Base-by-base conservation (phyloP, 352 stramenopile genomes). In the Pythium pyrilobum region DNA sequence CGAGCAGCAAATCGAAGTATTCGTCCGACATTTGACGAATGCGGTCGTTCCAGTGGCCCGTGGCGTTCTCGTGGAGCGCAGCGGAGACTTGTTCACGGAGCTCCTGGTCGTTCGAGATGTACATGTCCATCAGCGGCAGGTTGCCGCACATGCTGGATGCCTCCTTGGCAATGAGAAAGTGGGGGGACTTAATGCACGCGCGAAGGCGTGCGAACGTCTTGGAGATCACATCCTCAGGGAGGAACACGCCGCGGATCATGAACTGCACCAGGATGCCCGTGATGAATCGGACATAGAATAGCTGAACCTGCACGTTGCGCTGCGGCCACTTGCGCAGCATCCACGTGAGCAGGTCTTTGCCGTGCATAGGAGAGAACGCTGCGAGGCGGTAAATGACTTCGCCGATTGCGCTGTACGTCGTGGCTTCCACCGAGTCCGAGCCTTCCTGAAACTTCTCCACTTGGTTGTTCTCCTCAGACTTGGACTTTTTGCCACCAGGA, bases 11-110 rank as follows among this genome's bases (percentile, higher is more conserved):
- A 63, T 92, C 81, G 50, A 92, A 92, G 54, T 71, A 80, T 58
- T 90, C 76, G 63, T 92, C 81, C 33, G 79, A 87, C 50, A 88
- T 69, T 62, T 86, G 63, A 31, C 81, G 79, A 56, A 92, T 86
- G 57, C 75, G 77, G 49, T 74, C 62, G 68, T 90, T 89, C 81
- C 81, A 92, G 58, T 92, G 81, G 9, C 55, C 56, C 0, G 53
- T 71, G 40, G 79, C 69, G 52, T 82, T 92, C 33, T 74, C 69
- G 39, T 92, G 81, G 34, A 92, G 64, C 12, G 75, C 77, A 0
- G 69, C 74, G 24, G 79, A 69, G 21, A 92, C 62, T 44, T 72
- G 75, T 51, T 87, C 78, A 27, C 80, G 72, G 33, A 87, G 56
- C 2, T 57, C 38, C 38, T 73, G 72, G 60, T 92, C 64, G 21